Evolutionary conservation across 2,329 filamentous ascomycete species (phyloP), one percentile per base, ranked within the genome.

Genomic region (Incumbomyces delicatus): DNA sequence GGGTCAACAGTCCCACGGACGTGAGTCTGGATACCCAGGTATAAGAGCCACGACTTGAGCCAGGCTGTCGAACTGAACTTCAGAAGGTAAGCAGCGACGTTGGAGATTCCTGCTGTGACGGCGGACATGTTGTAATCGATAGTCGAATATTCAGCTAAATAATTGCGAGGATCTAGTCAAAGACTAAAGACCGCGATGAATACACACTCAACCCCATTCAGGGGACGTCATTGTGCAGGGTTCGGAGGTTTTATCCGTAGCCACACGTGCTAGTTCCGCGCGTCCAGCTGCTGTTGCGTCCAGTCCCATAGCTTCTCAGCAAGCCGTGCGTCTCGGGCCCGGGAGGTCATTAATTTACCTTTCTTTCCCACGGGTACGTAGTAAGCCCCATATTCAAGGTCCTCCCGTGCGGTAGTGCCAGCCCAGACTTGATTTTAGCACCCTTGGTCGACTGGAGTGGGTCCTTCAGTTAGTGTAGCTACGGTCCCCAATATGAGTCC

Each of bases 401-500:
- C 44, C 6, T 33, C 34, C 31, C 38, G 37, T 31, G 47, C 44
- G 29, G 39, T 50, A 1, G 66, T 67, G 2, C 61, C 63, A 11
- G 64, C 65, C 66, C 68, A 73, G 7, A 72, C 52, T 52, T 67
- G 63, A 47, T 61, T 69, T 41, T 65, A 60, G 16, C 60, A 59
- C 2, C 68, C 68, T 47, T 67, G 54, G 32, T 66, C 59, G 1
- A 63, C 60, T 4, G 16, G 42, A 14, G 42, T 45, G 32, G 32
- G 37, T 17, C 33, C 42, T 4, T 17, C 6, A 13, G 33, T 34
- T 6, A 45, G 22, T 14, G n/a, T 17, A 6, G 16, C 27, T 16
- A 13, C 18, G 3, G 41, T n/a, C 6, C 34, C 3, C 16, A 46
- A 13, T 11, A 30, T 34, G n/a, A 46, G 29, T 5, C 29, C 17